Evolutionary conservation across 176 grass and related monocot species (phyloP), one percentile per base, ranked within the genome.

Genomic region (Lolium multiflorum): DNA sequence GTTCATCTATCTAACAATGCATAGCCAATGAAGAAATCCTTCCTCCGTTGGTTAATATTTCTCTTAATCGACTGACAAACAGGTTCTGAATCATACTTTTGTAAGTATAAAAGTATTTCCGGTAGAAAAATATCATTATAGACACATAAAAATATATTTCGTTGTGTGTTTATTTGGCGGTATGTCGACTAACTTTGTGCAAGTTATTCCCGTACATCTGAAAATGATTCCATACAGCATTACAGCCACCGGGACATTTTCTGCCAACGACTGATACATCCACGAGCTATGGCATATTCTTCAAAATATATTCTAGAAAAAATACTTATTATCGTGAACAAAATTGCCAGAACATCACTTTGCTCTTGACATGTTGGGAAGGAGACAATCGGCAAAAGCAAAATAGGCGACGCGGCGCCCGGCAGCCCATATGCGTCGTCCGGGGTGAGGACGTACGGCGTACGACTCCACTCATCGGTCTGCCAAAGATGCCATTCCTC

Each of bases 401-500:
- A n/a, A 46, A 18, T 71, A n/a, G 68, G 39, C 39, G 68, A 71
- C 68, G 68, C 68, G 39, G 68, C 39, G 39, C 9, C 39, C 39
- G 39, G 39, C 68, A 71, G 39, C 39, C 39, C 68, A 71, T 71
- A 71, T 71, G 68, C 68, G 3, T 21, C 18, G 9, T n/a, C 38
- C 38, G 68, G 67, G 68, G 38, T 21, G 68, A 71, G 68, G 17
- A 71, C n/a, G n/a, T n/a, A n/a, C n/a, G n/a, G n/a, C n/a, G n/a
- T n/a, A n/a, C 68, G 38, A 71, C 68, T 71, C 38, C 67, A n/a
- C 67, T 0, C 18, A 37, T 18, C 37, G 9, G 17, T 11, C n/a
- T 3, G 67, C 4, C 68, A 17, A 6, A 71, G 68, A 71, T 71
- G 68, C 68, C 68, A 5, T 71, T 44, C 39, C 4, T 71, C 7